Conservation (phyloP, 106 monocot genomes). For the Triglochin maritima region DNA sequence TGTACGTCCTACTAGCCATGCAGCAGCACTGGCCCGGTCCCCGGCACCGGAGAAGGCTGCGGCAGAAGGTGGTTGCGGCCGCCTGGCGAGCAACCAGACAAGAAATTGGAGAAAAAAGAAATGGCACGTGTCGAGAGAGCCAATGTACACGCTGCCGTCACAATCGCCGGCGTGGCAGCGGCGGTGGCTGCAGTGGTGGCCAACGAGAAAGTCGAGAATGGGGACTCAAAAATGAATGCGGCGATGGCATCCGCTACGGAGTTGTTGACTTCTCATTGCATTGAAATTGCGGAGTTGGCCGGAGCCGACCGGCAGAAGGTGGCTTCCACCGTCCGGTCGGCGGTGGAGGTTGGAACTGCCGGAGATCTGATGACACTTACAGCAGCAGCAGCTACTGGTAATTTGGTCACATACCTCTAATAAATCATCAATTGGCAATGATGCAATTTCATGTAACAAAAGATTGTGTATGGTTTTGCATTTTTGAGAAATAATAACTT, state of each 20-base stretch:
- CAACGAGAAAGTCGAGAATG: slow-evolving; percentile 6
- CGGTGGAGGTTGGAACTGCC: slow-evolving; percentile 42
- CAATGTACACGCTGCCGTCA: slow-evolving; percentile 54
- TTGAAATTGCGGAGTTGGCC: slow-evolving; percentile 63
- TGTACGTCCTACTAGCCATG: too few relatives aligned
- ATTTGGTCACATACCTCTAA: not conserved
- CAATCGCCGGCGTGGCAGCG: slow-evolving; percentile 71
- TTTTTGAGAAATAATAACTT: not conserved
- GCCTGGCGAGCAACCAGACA: slow-evolving; percentile 14
- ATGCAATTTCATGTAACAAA: not conserved
- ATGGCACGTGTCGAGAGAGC: slow-evolving; percentile 47
- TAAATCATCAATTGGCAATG: not conserved
- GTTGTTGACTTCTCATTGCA: slow-evolving; percentile 69
- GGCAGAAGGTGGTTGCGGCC: slow-evolving; percentile 33
- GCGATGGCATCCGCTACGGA: slow-evolving; percentile 68
- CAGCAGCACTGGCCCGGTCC: too few relatives aligned
- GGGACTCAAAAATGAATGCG: slow-evolving; percentile 31
- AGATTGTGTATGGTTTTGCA: too few relatives aligned
- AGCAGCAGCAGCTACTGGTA: slow-evolving; percentile 89
- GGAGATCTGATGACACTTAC: slow-evolving; percentile 89
- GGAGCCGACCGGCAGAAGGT: slow-evolving; percentile 47
- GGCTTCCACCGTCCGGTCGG: slow-evolving; percentile 36
- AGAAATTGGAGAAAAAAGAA: slow-evolving; percentile 39
- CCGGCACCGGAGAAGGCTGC: too few relatives aligned
- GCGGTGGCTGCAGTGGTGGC: slow-evolving; percentile 59